These are phyloP conservation scores for Eucommia ulmoides DNA, from an alignment of 257 asterid species.

Conservation along the genomic window DNA sequence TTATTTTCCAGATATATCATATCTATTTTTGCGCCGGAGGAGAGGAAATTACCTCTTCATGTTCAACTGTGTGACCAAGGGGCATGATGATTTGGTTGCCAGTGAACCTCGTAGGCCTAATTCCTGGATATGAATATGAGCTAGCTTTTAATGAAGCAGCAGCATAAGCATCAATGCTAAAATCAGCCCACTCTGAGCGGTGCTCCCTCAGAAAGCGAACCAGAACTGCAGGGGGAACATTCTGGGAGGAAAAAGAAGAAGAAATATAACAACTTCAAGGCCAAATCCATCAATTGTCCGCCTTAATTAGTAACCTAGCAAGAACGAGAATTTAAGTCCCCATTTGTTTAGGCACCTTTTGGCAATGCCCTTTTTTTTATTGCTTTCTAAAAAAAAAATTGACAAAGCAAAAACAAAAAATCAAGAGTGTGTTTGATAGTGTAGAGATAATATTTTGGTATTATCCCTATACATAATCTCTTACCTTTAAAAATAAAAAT, in stretches of 20 bases:
- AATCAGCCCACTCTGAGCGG: constrained; percentile 4
- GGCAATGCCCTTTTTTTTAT: too few relatives aligned
- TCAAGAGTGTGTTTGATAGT: too few relatives aligned
- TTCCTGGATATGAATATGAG: constrained; percentile 2
- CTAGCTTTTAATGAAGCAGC: constrained; percentile 3
- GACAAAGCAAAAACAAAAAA: not conserved
- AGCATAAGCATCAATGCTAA: not conserved
- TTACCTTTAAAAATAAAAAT: too few relatives aligned
- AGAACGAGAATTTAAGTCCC: too few relatives aligned
- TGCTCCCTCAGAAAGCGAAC: constrained; percentile 4
- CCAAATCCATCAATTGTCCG: too few relatives aligned
- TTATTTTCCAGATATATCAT: too few relatives aligned
- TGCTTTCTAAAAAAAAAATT: too few relatives aligned
- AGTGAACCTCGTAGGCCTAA: not conserved
- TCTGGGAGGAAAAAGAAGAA: not conserved
- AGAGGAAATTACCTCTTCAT: not conserved
- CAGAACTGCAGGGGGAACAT: not conserved
- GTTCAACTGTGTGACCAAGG: constrained; percentile 3
- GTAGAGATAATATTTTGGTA: too few relatives aligned
- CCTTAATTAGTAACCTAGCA: too few relatives aligned
- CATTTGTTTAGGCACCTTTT: too few relatives aligned
- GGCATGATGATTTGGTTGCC: constrained; percentile 1
- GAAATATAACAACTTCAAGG: not conserved
- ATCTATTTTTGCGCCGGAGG: too few relatives aligned
- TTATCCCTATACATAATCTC: too few relatives aligned